These are phyloP conservation scores for Diaporthe amygdali DNA, from an alignment of 2,329 filamentous ascomycete species.

Conservation along the genomic window DNA sequence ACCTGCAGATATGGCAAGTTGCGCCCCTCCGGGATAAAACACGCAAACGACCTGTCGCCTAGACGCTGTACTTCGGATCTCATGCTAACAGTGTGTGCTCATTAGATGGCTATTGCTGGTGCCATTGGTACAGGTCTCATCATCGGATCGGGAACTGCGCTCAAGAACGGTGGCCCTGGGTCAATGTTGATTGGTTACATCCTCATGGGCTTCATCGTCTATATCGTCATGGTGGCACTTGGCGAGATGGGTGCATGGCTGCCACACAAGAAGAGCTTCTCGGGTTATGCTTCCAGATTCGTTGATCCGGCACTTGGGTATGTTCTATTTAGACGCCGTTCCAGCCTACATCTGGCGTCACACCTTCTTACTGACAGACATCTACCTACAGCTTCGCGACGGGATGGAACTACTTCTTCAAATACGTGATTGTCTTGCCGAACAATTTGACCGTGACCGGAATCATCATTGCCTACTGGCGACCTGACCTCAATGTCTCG, in stretches of 20 bases:
- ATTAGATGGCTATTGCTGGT: constrained; percentile 21
- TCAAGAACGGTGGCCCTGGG: constrained; percentile 52
- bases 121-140: constrained; percentile 45
- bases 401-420: constrained; percentile 54
- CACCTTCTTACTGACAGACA: not conserved
- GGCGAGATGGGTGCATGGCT: constrained; percentile 40
- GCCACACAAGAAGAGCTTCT: constrained; percentile 35
- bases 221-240: constrained; percentile 57
- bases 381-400: constrained; percentile 41
- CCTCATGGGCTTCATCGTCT: constrained; percentile 55
- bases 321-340: not conserved
- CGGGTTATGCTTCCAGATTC: constrained; percentile 35
- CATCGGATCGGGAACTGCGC: constrained; percentile 54
- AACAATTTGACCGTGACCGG: constrained; percentile 46
- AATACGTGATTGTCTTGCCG: constrained; percentile 44
- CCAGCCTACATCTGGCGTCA: not conserved
- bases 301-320: constrained; percentile 38
- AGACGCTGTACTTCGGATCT: not conserved
- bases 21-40: not conserved
- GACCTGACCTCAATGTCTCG: constrained; percentile 41
- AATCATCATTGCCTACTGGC: constrained; percentile 44
- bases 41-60: not conserved
- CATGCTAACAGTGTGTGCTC: not conserved
- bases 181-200: constrained; percentile 45
- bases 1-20: constrained; percentile 22